Evolutionary conservation across 129 eudicot species (phyloP), one percentile per base, ranked within the genome.

Genomic region (Pulicaria dysenterica): DNA sequence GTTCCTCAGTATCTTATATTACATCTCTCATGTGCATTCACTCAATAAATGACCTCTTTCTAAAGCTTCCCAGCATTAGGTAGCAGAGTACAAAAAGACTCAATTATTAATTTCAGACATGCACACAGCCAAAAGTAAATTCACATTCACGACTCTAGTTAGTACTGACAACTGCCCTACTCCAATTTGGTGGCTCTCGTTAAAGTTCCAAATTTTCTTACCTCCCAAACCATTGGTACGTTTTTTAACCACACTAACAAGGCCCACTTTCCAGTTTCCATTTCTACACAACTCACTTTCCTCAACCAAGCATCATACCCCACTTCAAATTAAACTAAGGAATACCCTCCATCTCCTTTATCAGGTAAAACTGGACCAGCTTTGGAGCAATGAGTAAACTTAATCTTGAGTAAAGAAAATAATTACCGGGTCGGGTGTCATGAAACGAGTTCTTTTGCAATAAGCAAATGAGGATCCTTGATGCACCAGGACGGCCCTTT

Each of bases 201-300:
- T 70, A 77, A 62, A 77, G 72, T 61, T 62, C 43, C 74, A 67
- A 56, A 45, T 15, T 45, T 67, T 67, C 64, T 77, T 70, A 51
- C 76, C 62, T 45, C 68, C 40, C 6, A 67, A 38, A 37, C 49
- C 60, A 44, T 50, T 14, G 58, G 59, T 71, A 62, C 77, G 71
- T 42, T 62, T 77, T 70, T 64, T 78, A 78, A 70, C 77, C 77
- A 8, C 49, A 63, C 59, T 70, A 36, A 12, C 2, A 51, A 53
- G 76, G 47, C 71, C 81, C 81, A 70, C 77, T 77, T 43, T 60
- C 31, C 58, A 40, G 72, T 77, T 77, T 53, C 81, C 69, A 77
- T 70, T 70, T 77, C 70, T 77, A 19, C 76, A 77, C 60, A 69
- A 48, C 75, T 69, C 70, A 67, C 60, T 40, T 24, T 65, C 72